phyloP scores from a whole-genome alignment of 2,329 filamentous ascomycete genomes.

The Colletotrichum abscissum region DNA sequence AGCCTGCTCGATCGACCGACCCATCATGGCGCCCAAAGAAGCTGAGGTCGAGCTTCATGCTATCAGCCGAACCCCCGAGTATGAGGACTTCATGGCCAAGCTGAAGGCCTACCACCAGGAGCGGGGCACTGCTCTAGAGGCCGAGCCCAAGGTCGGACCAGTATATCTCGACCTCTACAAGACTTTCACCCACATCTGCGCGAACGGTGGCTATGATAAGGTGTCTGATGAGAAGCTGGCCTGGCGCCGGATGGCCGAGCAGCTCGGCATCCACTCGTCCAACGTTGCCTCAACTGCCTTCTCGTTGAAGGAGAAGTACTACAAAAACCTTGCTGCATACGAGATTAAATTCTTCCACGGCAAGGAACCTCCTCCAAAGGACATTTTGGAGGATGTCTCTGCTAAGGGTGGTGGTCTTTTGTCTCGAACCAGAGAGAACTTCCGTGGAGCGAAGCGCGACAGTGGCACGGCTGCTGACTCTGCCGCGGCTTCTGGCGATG shows the following conservation, averaged over 20 bases:
- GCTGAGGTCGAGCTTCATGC: slow-evolving; percentile 50
- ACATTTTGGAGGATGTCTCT: slow-evolving; percentile 88
- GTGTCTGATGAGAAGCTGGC: slow-evolving; percentile 86
- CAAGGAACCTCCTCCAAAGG: slow-evolving; percentile 85
- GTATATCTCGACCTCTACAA: slow-evolving; percentile 81
- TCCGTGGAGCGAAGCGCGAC: slow-evolving; percentile 61
- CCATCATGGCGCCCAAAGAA: slow-evolving; percentile 31
- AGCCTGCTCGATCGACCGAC: not conserved
- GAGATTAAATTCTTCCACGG: slow-evolving; percentile 84
- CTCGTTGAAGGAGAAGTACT: slow-evolving; percentile 87
- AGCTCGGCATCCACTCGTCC: slow-evolving; percentile 78
- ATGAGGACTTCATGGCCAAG: slow-evolving; percentile 81
- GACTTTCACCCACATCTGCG: slow-evolving; percentile 81
- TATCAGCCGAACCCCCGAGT: slow-evolving; percentile 75
- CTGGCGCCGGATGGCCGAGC: slow-evolving; percentile 83
- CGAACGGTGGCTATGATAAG: slow-evolving; percentile 86
- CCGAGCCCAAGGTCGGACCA: slow-evolving; percentile 83
- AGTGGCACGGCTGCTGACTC: slow-evolving; percentile 30
- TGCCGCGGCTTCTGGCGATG: slow-evolving; percentile 32
- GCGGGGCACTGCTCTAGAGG: slow-evolving; percentile 82
- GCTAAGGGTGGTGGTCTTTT: slow-evolving; percentile 87
- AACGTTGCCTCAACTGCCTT: slow-evolving; percentile 89
- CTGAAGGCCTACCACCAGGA: slow-evolving; percentile 80
- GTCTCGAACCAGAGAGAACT: slow-evolving; percentile 83
- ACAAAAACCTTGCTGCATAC: slow-evolving; percentile 88